Evolutionary conservation across 2,329 filamentous ascomycete genomes (phyloP).

Genomic region (Colletotrichum sp.): DNA sequence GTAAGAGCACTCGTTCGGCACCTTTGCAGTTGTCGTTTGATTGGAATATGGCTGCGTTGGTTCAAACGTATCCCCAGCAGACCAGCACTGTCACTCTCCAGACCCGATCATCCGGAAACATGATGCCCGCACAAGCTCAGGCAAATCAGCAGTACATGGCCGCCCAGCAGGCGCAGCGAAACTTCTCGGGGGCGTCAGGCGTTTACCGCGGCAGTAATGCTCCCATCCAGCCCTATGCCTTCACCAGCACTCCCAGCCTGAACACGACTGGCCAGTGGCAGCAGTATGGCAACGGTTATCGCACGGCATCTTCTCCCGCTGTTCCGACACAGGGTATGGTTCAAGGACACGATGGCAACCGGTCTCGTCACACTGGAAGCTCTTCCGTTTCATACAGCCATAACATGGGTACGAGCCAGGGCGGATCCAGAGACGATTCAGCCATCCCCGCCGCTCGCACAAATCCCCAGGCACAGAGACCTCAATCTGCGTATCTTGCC

Average conservation of each 20-base stretch:
- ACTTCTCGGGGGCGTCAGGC: conserved; percentile 51
- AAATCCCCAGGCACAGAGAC: conserved; percentile 42
- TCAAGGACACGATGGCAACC: conserved; percentile 29
- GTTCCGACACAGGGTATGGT: conserved; percentile 45
- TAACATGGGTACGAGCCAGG: conserved; percentile 37
- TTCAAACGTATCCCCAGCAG: conserved; percentile 81
- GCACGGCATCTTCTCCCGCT: conserved; percentile 52
- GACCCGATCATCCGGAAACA: conserved; percentile 70
- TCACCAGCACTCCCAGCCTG: conserved; percentile 72
- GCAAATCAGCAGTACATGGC: conserved; percentile 54
- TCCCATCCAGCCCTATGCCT: conserved; percentile 78
- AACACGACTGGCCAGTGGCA: conserved; percentile 59
- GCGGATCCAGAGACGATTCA: conserved; percentile 59
- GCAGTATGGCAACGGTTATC: conserved; percentile 48
- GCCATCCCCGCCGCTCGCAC: conserved; percentile 47
- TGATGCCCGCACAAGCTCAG: conserved; percentile 56
- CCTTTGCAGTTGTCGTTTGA: neutral
- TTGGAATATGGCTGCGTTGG: conserved; percentile 79
- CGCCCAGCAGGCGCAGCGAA: conserved; percentile 49
- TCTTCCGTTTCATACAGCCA: conserved; percentile 43
- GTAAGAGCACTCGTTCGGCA: neutral
- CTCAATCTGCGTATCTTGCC: conserved; percentile 47
- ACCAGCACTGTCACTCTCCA: conserved; percentile 78
- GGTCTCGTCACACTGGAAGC: conserved; percentile 36
- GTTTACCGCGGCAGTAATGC: conserved; percentile 61